phyloP scores from a whole-genome alignment of 768 basidiomycete genomes.

The Chalciporus chontae region DNA sequence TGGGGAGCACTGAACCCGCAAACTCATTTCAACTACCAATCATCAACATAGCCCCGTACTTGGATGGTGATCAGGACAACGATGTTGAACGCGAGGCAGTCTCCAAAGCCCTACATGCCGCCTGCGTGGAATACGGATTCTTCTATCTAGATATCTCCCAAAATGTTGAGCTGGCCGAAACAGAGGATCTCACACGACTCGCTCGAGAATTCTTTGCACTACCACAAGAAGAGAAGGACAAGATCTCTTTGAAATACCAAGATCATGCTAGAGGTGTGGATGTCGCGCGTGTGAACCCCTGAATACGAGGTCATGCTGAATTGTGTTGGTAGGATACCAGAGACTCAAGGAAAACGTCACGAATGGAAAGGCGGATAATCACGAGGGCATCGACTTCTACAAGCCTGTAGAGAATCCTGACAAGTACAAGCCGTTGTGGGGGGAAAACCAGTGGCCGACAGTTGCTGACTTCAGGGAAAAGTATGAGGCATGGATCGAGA shows the following conservation, averaged over 20 bases:
- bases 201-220: constrained; percentile 71
- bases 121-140: constrained; percentile 80
- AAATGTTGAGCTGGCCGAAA: constrained; percentile 53
- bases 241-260: constrained; percentile 59
- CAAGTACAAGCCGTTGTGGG: constrained; percentile 70
- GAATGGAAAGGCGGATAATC: constrained; percentile 77
- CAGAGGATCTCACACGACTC: constrained; percentile 60
- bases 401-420: constrained; percentile 67
- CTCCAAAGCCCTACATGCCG: constrained; percentile 60
- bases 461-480: constrained; percentile 54
- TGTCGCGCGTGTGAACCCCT: neutral
- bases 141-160: constrained; percentile 79
- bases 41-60: constrained; percentile 68
- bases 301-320: neutral
- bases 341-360: constrained; percentile 83
- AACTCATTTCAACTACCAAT: constrained; percentile 51
- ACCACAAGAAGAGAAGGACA: constrained; percentile 77
- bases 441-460: constrained; percentile 84
- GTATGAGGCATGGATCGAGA: constrained; percentile 74
- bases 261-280: constrained; percentile 73
- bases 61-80: constrained; percentile 33
- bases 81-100: constrained; percentile 40
- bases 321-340: constrained; percentile 60
- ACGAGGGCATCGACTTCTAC: constrained; percentile 84
- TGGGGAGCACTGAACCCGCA: constrained; percentile 5